phyloP scores from a whole-genome alignment of 2,329 filamentous ascomycete genomes.

The Aspergillus niger region DNA sequence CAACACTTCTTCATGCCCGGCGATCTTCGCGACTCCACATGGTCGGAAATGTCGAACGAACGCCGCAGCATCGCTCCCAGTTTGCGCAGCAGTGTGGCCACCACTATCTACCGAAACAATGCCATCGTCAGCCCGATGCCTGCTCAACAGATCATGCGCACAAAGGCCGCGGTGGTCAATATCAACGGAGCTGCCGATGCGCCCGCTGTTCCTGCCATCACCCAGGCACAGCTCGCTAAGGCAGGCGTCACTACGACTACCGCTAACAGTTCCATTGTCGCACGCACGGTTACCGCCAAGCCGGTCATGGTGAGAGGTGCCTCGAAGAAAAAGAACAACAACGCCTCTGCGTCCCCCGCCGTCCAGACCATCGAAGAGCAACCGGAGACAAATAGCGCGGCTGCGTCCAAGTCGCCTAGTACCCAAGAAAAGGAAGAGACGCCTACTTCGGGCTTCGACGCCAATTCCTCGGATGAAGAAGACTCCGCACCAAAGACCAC shows the following conservation, averaged over 20 bases:
- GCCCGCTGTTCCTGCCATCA: constrained; percentile 73
- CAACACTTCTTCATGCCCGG: constrained; percentile 93
- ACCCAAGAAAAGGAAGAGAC: constrained; percentile 22
- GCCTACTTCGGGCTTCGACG: constrained; percentile 36
- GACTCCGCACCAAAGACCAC: constrained; percentile 19
- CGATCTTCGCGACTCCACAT: constrained; percentile 87
- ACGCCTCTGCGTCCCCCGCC: constrained; percentile 16
- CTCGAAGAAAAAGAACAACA: constrained; percentile 36
- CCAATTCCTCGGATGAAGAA: constrained; percentile 37
- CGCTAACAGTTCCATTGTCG: constrained; percentile 46
- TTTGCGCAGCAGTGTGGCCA: constrained; percentile 70
- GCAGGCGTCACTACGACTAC: constrained; percentile 36
- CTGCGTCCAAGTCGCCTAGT: constrained; percentile 19
- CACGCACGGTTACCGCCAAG: constrained; percentile 45
- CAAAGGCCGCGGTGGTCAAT: constrained; percentile 89
- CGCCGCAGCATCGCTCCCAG: constrained; percentile 55
- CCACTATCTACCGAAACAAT: constrained; percentile 91
- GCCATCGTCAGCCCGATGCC: constrained; percentile 77
- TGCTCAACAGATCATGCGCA: constrained; percentile 82
- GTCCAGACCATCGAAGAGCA: constrained; percentile 25
- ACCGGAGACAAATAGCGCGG: constrained; percentile 15
- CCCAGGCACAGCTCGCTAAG: constrained; percentile 50
- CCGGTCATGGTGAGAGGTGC: constrained; percentile 48
- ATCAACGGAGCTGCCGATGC: constrained; percentile 66
- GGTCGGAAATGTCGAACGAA: constrained; percentile 70